Conservation (phyloP, 2,329 filamentous ascomycete genomes). For the Hymenoscyphus scutula region DNA sequence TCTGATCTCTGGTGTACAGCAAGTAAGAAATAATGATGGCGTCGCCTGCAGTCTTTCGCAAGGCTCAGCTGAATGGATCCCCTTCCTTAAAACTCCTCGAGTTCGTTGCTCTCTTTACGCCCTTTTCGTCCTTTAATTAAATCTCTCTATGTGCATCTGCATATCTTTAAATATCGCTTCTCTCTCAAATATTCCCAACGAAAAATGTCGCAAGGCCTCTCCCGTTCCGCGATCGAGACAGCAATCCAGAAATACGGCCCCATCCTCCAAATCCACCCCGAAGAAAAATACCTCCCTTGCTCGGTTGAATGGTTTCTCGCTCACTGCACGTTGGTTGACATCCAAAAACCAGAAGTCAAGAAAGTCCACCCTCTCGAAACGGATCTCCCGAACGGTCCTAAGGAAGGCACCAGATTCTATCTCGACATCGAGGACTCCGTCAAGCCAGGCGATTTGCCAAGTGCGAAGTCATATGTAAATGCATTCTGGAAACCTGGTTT, state of each 20-base stretch:
- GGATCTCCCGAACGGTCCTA: conserved; percentile 22
- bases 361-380: conserved; percentile 22
- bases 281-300: conserved; percentile 24
- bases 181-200: neutral
- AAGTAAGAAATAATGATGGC: neutral
- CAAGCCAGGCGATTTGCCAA: conserved; percentile 23
- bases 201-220: conserved; percentile 17
- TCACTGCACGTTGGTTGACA: conserved; percentile 18
- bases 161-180: conserved; percentile 2
- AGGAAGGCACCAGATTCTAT: conserved; percentile 25
- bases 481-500: conserved; percentile 20
- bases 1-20: neutral
- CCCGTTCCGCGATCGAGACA: conserved; percentile 19
- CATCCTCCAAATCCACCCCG: conserved; percentile 20
- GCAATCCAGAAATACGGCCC: conserved; percentile 26
- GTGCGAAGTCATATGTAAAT: conserved; percentile 27
- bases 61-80: neutral
- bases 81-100: neutral
- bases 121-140: neutral
- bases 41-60: neutral
- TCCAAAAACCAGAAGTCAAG: conserved; percentile 13
- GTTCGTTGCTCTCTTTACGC: neutral
- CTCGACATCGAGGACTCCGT: conserved; percentile 21
- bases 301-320: conserved; percentile 24
- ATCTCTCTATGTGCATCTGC: conserved; percentile 6